These are phyloP conservation scores for Trichoderma sp. DNA, from an alignment of 2,329 filamentous ascomycete genomes.

Conservation along the genomic window DNA sequence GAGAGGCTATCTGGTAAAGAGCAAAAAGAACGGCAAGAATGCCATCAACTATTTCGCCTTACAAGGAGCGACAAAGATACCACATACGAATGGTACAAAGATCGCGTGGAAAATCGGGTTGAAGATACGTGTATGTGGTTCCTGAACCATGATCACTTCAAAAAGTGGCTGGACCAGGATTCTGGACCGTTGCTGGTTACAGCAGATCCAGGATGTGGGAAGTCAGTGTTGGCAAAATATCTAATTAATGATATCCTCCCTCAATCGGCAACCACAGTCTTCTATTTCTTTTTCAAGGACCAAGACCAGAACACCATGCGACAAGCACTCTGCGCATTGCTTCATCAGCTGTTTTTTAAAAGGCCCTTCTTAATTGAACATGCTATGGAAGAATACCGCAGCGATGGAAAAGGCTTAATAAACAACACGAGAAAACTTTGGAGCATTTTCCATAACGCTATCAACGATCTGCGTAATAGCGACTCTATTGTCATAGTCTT, in stretches of 20 bases:
- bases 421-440: constrained; percentile 38
- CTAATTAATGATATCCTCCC: constrained; percentile 39
- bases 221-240: constrained; percentile 44
- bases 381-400: constrained; percentile 36
- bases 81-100: constrained; percentile 41
- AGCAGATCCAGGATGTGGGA: constrained; percentile 47
- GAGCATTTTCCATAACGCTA: constrained; percentile 40
- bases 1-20: constrained; percentile 2
- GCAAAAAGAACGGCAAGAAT: constrained; percentile 3
- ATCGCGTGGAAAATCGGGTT: constrained; percentile 27
- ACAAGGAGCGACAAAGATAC: constrained; percentile 3
- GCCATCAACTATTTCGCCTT: constrained; percentile 31
- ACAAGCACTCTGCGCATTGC: constrained; percentile 45
- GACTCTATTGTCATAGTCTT: constrained; percentile 43
- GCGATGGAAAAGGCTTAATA: constrained; percentile 37
- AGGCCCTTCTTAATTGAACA: constrained; percentile 40
- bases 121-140: constrained; percentile 42
- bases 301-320: constrained; percentile 42
- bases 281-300: constrained; percentile 52
- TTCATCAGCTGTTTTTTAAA: constrained; percentile 46
- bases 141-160: constrained; percentile 38
- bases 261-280: constrained; percentile 35
- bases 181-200: constrained; percentile 43
- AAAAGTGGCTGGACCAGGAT: constrained; percentile 37
- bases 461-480: constrained; percentile 33